phyloP scores from a whole-genome alignment of 1,284 basidiomycete genomes.

The Boletus semigastroideus region DNA sequence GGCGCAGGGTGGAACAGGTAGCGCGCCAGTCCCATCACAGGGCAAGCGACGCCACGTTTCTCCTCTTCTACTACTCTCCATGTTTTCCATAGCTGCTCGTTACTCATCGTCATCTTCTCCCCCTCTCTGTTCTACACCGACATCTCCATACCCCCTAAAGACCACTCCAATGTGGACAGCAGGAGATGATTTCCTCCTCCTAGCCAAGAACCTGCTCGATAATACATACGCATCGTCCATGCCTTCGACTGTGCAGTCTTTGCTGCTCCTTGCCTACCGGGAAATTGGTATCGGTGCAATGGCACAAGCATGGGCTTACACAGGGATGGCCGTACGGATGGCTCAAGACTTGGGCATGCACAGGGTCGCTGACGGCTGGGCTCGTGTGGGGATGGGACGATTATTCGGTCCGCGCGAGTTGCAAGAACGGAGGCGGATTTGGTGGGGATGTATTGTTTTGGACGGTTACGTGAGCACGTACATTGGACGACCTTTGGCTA shows the following conservation, averaged over 20 bases:
- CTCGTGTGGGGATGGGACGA: slow-evolving; percentile 49
- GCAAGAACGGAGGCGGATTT: slow-evolving; percentile 73
- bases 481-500: slow-evolving; percentile 76
- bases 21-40: slow-evolving; percentile 39
- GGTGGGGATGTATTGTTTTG: slow-evolving; percentile 80
- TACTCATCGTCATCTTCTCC: slow-evolving; percentile 46
- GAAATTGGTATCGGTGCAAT: slow-evolving; percentile 87
- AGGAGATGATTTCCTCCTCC: slow-evolving; percentile 71
- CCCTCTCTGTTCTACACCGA: slow-evolving; percentile 30
- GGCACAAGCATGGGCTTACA: slow-evolving; percentile 82
- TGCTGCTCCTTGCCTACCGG: slow-evolving; percentile 77
- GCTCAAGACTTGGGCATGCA: slow-evolving; percentile 88
- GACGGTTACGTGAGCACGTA: slow-evolving; percentile 81
- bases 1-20: slow-evolving; percentile 24
- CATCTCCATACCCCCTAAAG: slow-evolving; percentile 42
- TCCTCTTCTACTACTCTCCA: slow-evolving; percentile 67
- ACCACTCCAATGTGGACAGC: slow-evolving; percentile 80
- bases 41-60: slow-evolving; percentile 52
- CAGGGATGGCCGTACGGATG: slow-evolving; percentile 79
- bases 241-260: slow-evolving; percentile 71
- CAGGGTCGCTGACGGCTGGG: slow-evolving; percentile 76
- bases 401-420: slow-evolving; percentile 68
- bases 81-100: slow-evolving; percentile 77
- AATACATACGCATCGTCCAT: slow-evolving; percentile 61
- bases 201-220: slow-evolving; percentile 71